Conservation (phyloP, 1,284 basidiomycete species). For the Ustilago lituana region DNA sequence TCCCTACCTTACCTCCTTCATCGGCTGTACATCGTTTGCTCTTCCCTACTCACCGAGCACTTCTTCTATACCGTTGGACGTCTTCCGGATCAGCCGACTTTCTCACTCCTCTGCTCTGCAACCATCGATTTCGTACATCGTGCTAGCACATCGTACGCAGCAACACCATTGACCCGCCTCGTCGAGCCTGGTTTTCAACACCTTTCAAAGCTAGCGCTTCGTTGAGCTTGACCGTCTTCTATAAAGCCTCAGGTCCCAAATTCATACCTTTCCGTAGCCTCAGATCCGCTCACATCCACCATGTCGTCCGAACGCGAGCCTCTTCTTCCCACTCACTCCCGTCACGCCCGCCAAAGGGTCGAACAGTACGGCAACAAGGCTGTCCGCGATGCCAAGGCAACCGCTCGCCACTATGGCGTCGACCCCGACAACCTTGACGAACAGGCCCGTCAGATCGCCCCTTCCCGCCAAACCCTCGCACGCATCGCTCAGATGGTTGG, state of each 20-base stretch:
- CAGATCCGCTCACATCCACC: too few relatives aligned
- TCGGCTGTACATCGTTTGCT: slow-evolving; percentile 6
- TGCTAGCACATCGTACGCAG: too few relatives aligned
- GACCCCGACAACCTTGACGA: slow-evolving; percentile 40
- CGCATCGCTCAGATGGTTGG: slow-evolving; percentile 48
- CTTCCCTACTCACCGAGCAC: too few relatives aligned
- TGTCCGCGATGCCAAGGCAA: slow-evolving; percentile 39
- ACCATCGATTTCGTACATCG: too few relatives aligned
- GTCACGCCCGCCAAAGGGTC: slow-evolving; percentile 22
- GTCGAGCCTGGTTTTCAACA: too few relatives aligned
- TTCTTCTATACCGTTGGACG: too few relatives aligned
- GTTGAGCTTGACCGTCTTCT: background rate
- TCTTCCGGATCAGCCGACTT: too few relatives aligned
- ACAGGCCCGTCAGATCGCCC: slow-evolving; percentile 30
- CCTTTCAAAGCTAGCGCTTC: background rate
- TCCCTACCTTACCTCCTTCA: background rate
- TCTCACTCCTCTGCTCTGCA: too few relatives aligned
- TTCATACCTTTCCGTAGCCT: too few relatives aligned
- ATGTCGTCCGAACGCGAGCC: slow-evolving; percentile 50
- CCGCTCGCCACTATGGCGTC: slow-evolving; percentile 40
- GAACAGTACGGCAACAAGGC: slow-evolving; percentile 29
- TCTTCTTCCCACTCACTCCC: slow-evolving; percentile 41
- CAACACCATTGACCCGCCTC: too few relatives aligned
- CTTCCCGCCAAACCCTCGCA: slow-evolving; percentile 41
- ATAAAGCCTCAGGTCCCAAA: too few relatives aligned